Base-by-base conservation (phyloP, 2,329 filamentous ascomycete genomes). In the Sporothrix brunneoviolacea region DNA sequence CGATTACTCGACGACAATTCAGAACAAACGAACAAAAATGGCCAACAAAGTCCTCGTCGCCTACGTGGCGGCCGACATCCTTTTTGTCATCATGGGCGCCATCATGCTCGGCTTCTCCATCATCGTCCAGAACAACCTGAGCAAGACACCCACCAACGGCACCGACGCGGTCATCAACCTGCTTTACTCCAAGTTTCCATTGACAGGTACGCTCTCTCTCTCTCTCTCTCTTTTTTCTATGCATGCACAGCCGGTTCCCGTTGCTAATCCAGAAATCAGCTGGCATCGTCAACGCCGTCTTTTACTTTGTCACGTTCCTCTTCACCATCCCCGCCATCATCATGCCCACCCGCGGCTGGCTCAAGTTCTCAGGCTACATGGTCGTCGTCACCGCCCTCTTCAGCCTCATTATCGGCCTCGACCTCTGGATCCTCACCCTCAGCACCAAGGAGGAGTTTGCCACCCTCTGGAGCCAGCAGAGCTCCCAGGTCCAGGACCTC, bases 391-490 rank as follows among this genome's bases (percentile, higher is more conserved):
- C 77, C 62, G 77, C 71, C 2, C 51, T 86, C 46, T 84, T 86
- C 66, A 86, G 79, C 18, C 67, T 88, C 61, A 68, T 78, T 50
- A 69, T 88, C 32, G 85, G 85, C 39, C 68, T 88, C 42, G 74
- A 76, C 55, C 72, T 88, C 55, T 89, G 85, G 88, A 78, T 89
- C 61, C 71, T 83, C 60, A 91, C 88, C 2, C 70, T 93, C 58
- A 76, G 74, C 59, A 83, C 83, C 40, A 79, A 84, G 61, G 73
- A 75, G 33, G 78, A 79, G 54, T 79, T 91, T 53, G 70, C 67
- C 51, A 62, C 68, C 1, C 72, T 85, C 47, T 93, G 85, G 78
- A 69, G 71, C 21, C 62, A 68, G 5, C 80, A 87, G 65, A 62
- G 76, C 3, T 60, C 74, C 0, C 58, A 67, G 2, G 72, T 82